Evolutionary conservation across 306 rosid genomes (phyloP).

Genomic region (Spatholobus suberectus): DNA sequence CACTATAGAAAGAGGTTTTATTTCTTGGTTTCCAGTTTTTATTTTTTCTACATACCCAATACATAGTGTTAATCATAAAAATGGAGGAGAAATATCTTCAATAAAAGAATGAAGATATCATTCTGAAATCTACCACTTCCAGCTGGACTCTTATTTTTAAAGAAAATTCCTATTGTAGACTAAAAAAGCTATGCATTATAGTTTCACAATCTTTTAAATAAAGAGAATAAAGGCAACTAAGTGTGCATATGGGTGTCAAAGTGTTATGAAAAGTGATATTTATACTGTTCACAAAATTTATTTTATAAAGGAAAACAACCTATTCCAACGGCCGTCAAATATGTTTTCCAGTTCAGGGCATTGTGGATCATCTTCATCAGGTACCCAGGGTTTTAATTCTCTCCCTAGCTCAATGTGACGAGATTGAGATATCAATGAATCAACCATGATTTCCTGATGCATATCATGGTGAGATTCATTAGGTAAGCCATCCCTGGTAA

Average conservation of each 20-base stretch:
- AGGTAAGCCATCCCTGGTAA: constrained; percentile 60
- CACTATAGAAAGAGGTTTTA: no score
- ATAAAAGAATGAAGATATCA: constrained; percentile 6
- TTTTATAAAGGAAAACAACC: constrained; percentile 54
- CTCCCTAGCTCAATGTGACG: constrained; percentile 73
- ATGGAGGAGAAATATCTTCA: background rate
- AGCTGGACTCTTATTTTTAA: background rate
- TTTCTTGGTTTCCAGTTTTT: no score
- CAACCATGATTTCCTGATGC: constrained; percentile 81
- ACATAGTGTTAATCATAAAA: constrained; percentile 25
- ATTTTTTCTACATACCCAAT: no score
- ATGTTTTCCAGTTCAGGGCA: constrained; percentile 85
- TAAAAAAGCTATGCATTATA: background rate
- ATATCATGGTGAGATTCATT: constrained; percentile 64
- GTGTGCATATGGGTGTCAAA: background rate
- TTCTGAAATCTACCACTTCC: constrained; percentile 9
- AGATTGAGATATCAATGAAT: constrained; percentile 82
- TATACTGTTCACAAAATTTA: constrained; percentile 13
- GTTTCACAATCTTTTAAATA: background rate
- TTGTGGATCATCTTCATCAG: constrained; percentile 82
- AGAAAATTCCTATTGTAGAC: background rate
- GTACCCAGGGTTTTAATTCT: constrained; percentile 91
- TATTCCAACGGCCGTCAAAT: constrained; percentile 84
- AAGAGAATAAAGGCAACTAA: constrained; percentile 16
- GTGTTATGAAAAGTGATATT: constrained; percentile 27